Evolutionary conservation across 768 basidiomycete genomes (phyloP).

Genomic region (Naematelia encephala): DNA sequence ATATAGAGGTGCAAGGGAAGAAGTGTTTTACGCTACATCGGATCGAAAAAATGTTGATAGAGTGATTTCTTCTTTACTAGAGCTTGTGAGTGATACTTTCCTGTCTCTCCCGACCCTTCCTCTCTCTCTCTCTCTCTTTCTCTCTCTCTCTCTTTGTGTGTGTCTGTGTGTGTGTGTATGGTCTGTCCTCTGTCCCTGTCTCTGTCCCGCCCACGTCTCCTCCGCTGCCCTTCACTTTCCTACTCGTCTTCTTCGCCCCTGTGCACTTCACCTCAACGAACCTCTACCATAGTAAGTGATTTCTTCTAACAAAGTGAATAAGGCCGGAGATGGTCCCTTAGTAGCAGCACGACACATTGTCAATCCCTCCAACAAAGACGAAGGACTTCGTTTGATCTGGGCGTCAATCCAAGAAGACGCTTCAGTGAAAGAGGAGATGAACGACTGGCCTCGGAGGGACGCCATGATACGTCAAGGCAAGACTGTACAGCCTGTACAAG

Average conservation of each 20-base stretch:
- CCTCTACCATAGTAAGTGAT: no score
- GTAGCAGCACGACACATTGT: constrained; percentile 17
- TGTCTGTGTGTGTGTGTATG: no score
- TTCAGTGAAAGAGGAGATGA: constrained; percentile 8
- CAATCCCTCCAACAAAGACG: constrained; percentile 15
- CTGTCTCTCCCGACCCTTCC: not conserved
- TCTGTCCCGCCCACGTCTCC: no score
- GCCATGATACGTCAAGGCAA: constrained; percentile 12
- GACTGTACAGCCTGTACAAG: constrained; percentile 2
- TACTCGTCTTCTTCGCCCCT: no score
- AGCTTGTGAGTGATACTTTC: constrained; percentile 7
- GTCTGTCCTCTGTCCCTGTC: no score
- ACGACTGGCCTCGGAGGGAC: constrained; percentile 16
- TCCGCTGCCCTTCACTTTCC: no score
- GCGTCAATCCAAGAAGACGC: not conserved
- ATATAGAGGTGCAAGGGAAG: constrained; percentile 7
- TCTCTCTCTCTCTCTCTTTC: not conserved
- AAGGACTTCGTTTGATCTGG: constrained; percentile 20
- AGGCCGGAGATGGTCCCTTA: not conserved
- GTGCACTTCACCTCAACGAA: no score
- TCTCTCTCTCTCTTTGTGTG: no score
- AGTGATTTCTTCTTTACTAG: constrained; percentile 1
- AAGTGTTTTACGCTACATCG: constrained; percentile 5
- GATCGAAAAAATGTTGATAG: constrained; percentile 2
- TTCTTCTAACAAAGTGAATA: not conserved